Conservation (phyloP, 2,329 filamentous ascomycete genomes). For the Thelonectria discophora region DNA sequence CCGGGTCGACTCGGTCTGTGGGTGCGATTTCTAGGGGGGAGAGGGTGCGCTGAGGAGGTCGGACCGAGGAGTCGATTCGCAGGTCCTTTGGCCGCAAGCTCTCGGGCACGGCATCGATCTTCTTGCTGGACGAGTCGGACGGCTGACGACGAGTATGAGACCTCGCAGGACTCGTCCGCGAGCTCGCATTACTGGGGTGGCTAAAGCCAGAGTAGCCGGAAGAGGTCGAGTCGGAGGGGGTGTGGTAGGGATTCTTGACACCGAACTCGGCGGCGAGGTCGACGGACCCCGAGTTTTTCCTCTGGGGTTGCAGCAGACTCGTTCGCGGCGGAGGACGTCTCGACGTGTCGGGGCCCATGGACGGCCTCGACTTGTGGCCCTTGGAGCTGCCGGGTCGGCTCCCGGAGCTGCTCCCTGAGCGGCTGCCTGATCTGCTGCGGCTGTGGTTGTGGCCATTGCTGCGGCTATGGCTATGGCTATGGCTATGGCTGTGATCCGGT, state of each 20-base stretch:
- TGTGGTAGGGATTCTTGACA: conserved; percentile 70
- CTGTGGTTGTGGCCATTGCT: background rate
- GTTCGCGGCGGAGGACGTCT: conserved; percentile 63
- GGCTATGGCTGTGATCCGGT: conserved; percentile 45
- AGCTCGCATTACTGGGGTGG: conserved; percentile 66
- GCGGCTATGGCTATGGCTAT: background rate
- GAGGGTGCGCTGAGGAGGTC: conserved; percentile 37
- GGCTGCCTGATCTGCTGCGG: background rate
- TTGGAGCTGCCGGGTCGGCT: conserved; percentile 40
- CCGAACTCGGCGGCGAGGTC: conserved; percentile 70
- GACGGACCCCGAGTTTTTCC: conserved; percentile 54
- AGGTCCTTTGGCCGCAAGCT: conserved; percentile 41
- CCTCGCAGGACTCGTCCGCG: conserved; percentile 58
- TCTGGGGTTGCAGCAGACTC: conserved; percentile 55
- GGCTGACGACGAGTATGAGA: conserved; percentile 49
- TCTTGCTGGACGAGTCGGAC: conserved; percentile 57
- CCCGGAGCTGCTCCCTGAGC: background rate
- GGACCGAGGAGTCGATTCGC: conserved; percentile 47
- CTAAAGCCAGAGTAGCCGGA: conserved; percentile 71
- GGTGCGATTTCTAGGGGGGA: conserved; percentile 43
- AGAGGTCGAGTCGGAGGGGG: conserved; percentile 69
- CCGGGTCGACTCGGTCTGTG: conserved; percentile 34
- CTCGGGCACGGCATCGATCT: conserved; percentile 63
- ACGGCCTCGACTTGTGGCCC: conserved; percentile 49
- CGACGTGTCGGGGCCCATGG: conserved; percentile 60